Percentiles rank a stretch among this genome's conserved stretches.
Conservation (phyloP, 257 asterid species). For the Cordia subcordata region DNA sequence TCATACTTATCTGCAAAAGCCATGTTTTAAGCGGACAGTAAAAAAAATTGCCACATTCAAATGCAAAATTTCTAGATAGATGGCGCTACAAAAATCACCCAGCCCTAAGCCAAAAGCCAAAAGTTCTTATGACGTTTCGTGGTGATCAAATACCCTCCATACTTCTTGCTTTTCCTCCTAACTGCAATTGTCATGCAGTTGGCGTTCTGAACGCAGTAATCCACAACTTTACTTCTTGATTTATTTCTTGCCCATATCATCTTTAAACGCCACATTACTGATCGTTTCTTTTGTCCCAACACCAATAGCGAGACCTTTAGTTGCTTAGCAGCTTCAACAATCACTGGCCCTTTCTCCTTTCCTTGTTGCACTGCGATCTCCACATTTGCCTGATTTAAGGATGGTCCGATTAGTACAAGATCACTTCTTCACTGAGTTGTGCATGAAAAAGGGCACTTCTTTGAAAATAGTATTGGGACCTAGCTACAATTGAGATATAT, state of each 20-base stretch:
- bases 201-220: conserved; percentile 74
- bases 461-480: too few species aligned
- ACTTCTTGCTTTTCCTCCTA: conserved; percentile 57
- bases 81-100: background rate
- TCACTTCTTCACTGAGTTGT: too few species aligned
- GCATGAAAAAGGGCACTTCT: too few species aligned
- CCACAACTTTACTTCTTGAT: conserved; percentile 36
- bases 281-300: conserved; percentile 61
- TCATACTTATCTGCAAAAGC: too few species aligned
- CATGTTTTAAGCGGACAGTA: too few species aligned
- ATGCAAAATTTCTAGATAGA: too few species aligned
- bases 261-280: conserved; percentile 51
- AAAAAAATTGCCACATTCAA: too few species aligned
- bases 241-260: conserved; percentile 47
- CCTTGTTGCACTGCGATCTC: conserved; percentile 60
- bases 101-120: conserved; percentile 83
- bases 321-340: conserved; percentile 63
- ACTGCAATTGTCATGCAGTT: conserved; percentile 88
- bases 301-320: conserved; percentile 51
- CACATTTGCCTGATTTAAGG: conserved; percentile 53
- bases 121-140: conserved; percentile 88
- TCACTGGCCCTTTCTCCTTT: conserved; percentile 55
- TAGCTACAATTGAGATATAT: too few species aligned
- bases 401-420: too few species aligned
- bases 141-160: conserved; percentile 87